Base-by-base conservation (phyloP, 2,329 filamentous ascomycete species). In the Fusarium virguliforme region DNA sequence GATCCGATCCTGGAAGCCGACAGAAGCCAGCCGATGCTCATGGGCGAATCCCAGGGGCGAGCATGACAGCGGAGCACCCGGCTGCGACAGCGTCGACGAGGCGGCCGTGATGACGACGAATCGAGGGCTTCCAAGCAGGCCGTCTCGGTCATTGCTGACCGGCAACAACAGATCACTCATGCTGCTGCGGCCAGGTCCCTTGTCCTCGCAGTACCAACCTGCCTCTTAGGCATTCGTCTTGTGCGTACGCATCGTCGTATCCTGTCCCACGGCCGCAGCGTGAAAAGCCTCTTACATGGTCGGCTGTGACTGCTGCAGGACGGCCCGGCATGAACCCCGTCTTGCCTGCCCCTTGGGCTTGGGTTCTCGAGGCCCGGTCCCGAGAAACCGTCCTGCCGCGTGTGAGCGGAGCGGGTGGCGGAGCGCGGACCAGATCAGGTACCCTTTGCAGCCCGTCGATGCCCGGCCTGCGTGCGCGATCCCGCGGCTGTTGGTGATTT, bases 41-140 rank as follows among this genome's bases (percentile, higher is more conserved):
- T 54, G 46, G 26, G 41, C 38, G 30, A 37, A 22, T 57, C 37
- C 37, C 41, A 53, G 43, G 51, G 38, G 37, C 54, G 54, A 53
- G 58, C 24, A 65, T 62, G 64, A 59, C 10, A 34, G 46, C 64
- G 67, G 67, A 64, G 46, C 50, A 41, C 26, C 53, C 65, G 68
- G 48, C 65, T 40, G 43, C 46, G 60, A 37, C 34, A 41, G 26
- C 40, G 18, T 56, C 50, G 22, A 62, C 53, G 32, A 62, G 53
- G 60, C 51, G 32, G 26, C 43, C 41, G 67, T 30, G 46, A 26
- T 51, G 57, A 72, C 66, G 66, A 72, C 66, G 70, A 72, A 70
- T 68, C 43, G 24, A 18, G 3, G 22, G 7, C 22, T 15, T 28
- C 35, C 30, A 40, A 18, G 22, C 58, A 71, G 64, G 41, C n/a